Conservation (phyloP, 805 yeast genomes). For the Clavispora vitiphila region DNA sequence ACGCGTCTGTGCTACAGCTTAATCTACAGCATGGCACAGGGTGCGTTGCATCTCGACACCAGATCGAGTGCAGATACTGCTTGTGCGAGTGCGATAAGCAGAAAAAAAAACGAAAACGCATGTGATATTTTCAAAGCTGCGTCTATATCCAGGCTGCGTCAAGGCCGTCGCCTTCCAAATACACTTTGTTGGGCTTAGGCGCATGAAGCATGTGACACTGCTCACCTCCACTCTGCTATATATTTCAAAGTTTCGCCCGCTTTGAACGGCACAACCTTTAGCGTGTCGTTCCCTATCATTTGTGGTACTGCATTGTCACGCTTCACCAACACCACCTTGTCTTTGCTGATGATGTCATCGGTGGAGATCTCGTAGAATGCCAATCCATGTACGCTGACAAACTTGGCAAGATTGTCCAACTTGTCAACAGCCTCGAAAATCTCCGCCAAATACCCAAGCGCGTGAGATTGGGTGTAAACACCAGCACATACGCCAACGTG, state of each 20-base stretch:
- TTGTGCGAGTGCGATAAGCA: not conserved
- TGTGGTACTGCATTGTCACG: slow-evolving; percentile 57
- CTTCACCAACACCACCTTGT: slow-evolving; percentile 52
- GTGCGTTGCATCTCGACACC: no score
- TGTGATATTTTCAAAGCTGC: not conserved
- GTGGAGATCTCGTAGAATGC: slow-evolving; percentile 59
- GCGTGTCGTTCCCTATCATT: slow-evolving; percentile 39
- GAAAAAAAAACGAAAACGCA: not conserved
- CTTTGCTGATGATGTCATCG: slow-evolving; percentile 35
- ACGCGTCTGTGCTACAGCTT: no score
- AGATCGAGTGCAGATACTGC: no score
- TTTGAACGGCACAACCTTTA: slow-evolving; percentile 70
- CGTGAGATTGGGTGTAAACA: slow-evolving; percentile 85
- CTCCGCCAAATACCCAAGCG: slow-evolving; percentile 79
- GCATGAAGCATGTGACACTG: not conserved
- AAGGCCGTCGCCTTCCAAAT: not conserved
- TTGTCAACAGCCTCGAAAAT: slow-evolving; percentile 65
- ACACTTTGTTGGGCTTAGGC: not conserved
- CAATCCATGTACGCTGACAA: slow-evolving; percentile 73
- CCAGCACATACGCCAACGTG: slow-evolving; percentile 95
- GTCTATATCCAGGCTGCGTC: not conserved
- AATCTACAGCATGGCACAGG: no score
- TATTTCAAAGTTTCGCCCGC: slow-evolving; percentile 75
- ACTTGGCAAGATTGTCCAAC: slow-evolving; percentile 61
- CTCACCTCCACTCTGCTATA: slow-evolving; percentile 65